Base-by-base conservation (phyloP, 495 filamentous ascomycete genomes). In the Aspergillus ellipticus region DNA sequence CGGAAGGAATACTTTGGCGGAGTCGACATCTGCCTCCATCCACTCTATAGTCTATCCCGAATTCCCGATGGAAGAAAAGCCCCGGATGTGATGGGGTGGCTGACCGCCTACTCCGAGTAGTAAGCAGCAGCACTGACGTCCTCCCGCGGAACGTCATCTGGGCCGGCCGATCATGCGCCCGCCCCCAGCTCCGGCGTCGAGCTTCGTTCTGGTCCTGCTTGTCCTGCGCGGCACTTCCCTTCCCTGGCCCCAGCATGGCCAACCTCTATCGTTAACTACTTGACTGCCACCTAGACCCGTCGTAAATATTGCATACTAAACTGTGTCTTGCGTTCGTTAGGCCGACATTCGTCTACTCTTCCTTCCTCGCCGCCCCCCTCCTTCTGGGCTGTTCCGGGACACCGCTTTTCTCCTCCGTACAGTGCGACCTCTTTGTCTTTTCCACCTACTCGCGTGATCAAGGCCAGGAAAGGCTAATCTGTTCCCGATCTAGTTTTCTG, bases 351-450 rank as follows among this genome's bases (percentile, higher is more conserved):
- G n/a, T n/a, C n/a, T n/a, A n/a, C n/a, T n/a, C n/a, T n/a, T n/a
- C n/a, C n/a, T 15, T 39, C 35, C 11, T 54, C 20, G n/a, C n/a
- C n/a, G n/a, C n/a, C n/a, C n/a, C n/a, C n/a, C n/a, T n/a, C n/a
- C n/a, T n/a, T n/a, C n/a, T n/a, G n/a, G n/a, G n/a, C n/a, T n/a
- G n/a, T n/a, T n/a, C n/a, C n/a, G n/a, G n/a, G n/a, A 24, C 19
- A 42, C 31, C 52, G 49, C 48, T 48, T 21, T 52, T 59, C 29
- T 41, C 54, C 55, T 43, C 24, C 17, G 16, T 33, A 43, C 50
- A 22, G 45, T 45, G 35, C 26, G 19, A n/a, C 22, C 17, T 42
- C n/a, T 49, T 9, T 20, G 13, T 42, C n/a, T 49, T 9, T 20
- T 41, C 42, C 8, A 29, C 0, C 35, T 51, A 51, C 41, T 46